A percentile compares a stretch with the other conserved stretches of the same genome.
Conservation (phyloP, 2,329 filamentous ascomycete genomes). For the Penicillium digitatum region DNA sequence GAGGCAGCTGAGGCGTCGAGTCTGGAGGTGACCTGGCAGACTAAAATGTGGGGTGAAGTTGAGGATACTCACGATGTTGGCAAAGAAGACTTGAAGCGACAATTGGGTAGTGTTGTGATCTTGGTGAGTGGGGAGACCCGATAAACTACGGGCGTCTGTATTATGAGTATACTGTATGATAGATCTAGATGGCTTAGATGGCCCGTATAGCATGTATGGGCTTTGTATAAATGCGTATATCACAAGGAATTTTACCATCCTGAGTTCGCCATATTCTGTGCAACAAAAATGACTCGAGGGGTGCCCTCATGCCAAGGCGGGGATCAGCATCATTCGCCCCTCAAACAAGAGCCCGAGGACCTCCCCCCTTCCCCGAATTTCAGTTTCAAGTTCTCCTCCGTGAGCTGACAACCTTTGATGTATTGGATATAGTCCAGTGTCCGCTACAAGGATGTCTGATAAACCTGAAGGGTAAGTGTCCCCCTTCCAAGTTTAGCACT, state of each 20-base stretch:
- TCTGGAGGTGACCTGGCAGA: conserved; percentile 88
- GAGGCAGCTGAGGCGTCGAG: conserved; percentile 74
- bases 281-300: not conserved
- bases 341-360: conserved; percentile 1
- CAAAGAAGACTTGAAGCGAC: conserved; percentile 79
- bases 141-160: conserved; percentile 14
- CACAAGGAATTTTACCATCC: not conserved
- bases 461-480: conserved; percentile 24
- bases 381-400: not conserved
- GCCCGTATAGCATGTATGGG: not conserved
- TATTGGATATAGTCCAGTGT: not conserved
- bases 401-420: not conserved
- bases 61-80: conserved; percentile 98
- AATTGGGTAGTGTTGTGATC: conserved; percentile 81
- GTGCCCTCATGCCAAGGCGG: conserved; percentile 9
- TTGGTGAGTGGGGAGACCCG: conserved; percentile 62
- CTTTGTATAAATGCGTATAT: conserved; percentile 3
- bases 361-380: not conserved
- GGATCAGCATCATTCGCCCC: conserved; percentile 10
- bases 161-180: conserved; percentile 9
- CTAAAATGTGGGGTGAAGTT: conserved; percentile 86
- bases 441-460: conserved; percentile 17
- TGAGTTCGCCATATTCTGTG: not conserved
- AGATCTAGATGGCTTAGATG: conserved; percentile 1
- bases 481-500: not conserved